These are phyloP conservation scores for Colletotrichum gigasporum DNA, from an alignment of 2,329 filamentous ascomycete genomes.

Conservation along the genomic window DNA sequence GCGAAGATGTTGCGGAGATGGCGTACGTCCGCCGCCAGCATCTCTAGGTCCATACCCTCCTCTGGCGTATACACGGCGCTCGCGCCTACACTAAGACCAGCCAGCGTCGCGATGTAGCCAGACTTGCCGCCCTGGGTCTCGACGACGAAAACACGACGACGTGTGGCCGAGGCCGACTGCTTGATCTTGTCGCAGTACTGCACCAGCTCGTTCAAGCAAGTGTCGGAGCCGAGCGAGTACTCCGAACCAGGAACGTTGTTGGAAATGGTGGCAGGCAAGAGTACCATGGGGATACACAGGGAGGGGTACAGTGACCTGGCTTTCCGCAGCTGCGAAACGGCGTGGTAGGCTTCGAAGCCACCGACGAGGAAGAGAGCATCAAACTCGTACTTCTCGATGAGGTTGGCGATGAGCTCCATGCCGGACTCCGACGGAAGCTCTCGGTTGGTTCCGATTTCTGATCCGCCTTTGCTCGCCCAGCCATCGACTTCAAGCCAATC, in stretches of 20 bases:
- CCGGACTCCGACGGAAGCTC: conserved; percentile 88
- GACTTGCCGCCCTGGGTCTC: conserved; percentile 96
- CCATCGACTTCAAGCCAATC: conserved; percentile 93
- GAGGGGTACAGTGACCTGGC: conserved; percentile 81
- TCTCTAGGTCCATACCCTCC: conserved; percentile 92
- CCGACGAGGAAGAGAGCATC: conserved; percentile 93
- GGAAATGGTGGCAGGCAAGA: conserved; percentile 95
- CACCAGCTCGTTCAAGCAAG: conserved; percentile 93
- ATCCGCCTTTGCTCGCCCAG: conserved; percentile 97
- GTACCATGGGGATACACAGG: conserved; percentile 90
- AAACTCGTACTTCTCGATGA: conserved; percentile 87
- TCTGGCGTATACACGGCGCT: conserved; percentile 96
- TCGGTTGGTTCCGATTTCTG: conserved; percentile 97
- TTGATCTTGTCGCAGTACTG: conserved; percentile 97
- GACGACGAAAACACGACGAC: conserved; percentile 94
- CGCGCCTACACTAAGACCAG: conserved; percentile 90
- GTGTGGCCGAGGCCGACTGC: conserved; percentile 93
- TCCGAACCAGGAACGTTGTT: conserved; percentile 99
- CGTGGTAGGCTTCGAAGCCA: conserved; percentile 96
- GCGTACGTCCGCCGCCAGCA: conserved; percentile 89
- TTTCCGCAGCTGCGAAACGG: conserved; percentile 86
- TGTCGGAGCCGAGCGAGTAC: conserved; percentile 96
- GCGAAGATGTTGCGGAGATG: conserved; percentile 88
- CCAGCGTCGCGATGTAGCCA: conserved; percentile 91
- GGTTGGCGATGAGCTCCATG: conserved; percentile 81